These are phyloP conservation scores for Cladosporium oxysporum DNA, from an alignment of 2,329 filamentous ascomycete species.

Conservation along the genomic window DNA sequence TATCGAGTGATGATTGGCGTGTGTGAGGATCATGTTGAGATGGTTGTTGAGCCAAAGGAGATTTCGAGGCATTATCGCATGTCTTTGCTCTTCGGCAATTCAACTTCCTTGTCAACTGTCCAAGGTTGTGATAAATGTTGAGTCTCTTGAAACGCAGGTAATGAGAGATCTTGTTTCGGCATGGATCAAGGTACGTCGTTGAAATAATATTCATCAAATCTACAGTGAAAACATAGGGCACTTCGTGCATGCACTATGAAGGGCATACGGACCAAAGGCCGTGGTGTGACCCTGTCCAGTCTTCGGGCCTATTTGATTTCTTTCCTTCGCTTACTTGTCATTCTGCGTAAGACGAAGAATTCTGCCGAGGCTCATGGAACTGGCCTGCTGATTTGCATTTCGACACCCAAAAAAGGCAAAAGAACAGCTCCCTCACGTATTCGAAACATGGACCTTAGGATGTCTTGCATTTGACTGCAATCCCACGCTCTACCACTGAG, in stretches of 20 bases:
- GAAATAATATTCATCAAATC: background rate
- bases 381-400: background rate
- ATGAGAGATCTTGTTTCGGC: background rate
- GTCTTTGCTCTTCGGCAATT: background rate
- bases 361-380: background rate
- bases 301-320: background rate
- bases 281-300: too few relatives aligned
- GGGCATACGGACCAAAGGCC: background rate
- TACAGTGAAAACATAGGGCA: background rate
- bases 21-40: background rate
- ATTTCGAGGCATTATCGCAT: background rate
- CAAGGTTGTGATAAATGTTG: too few relatives aligned
- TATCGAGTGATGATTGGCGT: background rate
- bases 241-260: background rate
- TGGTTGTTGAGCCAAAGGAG: background rate
- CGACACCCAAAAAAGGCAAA: background rate
- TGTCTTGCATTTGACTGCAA: constrained; percentile 14
- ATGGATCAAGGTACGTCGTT: background rate
- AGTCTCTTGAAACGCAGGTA: too few relatives aligned
- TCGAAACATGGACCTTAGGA: constrained; percentile 19
- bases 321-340: background rate
- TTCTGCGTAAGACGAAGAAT: background rate
- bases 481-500: constrained; percentile 20
- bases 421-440: constrained; percentile 17
- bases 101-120: background rate